Base-by-base conservation (phyloP, 441 rosid species). In the Croton setiger region DNA sequence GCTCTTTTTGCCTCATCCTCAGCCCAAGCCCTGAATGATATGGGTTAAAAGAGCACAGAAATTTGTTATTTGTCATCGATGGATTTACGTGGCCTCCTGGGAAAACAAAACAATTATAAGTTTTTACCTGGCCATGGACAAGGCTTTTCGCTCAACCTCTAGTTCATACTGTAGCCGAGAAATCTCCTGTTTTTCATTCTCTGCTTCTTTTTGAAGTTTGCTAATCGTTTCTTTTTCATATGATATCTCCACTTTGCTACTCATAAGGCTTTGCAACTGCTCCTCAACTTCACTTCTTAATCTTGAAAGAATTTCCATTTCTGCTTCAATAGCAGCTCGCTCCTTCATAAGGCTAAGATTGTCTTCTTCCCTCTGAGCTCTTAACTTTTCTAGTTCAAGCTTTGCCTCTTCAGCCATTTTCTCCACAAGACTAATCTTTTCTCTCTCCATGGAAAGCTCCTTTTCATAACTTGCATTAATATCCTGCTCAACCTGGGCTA, bases 1-100 rank as follows among this genome's bases (percentile, higher is more conserved):
- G 92, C 96, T 82, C 91, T 83, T 81, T 86, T 91, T 17, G 95
- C 96, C 80, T 95, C 98, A 48, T 95, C 95, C 79, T 89, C 90
- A 3, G 99, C 99, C 99, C 99, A 95, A 57, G 88, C 73, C 83
- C 99, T 94, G 76, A 43, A 79, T 67, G 49, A 72, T 53, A 53
- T 44, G 21, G 44, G 68, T 43, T 15, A 15, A 66, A 76, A 43
- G 31, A 27, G 54, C 21, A 69, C 5, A 57, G 31, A 36, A 20
- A n/a, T 21, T 1, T 0, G 36, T 31, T 12, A 64, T 7, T 47
- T 43, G 62, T 70, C 4, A 31, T 13, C 9, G 44, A 37, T 48
- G 36, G 39, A 17, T 14, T 12, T 52, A 27, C 14, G 12, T 23
- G 17, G 41, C 43, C n/a, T 56, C n/a, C 7, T n/a, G 14, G 31